Evolutionary conservation across 2,329 filamentous ascomycete species (phyloP).

Genomic region (Cladosporium sp.): DNA sequence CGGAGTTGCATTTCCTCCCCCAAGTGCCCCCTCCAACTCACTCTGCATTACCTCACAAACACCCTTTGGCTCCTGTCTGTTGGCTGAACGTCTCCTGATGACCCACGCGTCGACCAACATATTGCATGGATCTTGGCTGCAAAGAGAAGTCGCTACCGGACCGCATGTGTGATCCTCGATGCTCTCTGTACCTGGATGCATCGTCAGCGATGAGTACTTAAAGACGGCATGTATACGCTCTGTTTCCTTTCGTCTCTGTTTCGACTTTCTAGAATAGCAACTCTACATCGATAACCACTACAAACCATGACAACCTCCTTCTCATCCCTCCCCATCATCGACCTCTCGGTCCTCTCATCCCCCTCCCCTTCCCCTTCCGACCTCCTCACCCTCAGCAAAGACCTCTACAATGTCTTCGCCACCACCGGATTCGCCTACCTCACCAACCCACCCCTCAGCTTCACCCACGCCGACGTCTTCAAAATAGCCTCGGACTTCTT

Average conservation of each 20-base stretch:
- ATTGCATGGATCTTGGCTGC: neutral
- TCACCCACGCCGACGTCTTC: conserved; percentile 42
- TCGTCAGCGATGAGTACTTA: no score
- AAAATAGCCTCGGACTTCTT: conserved; percentile 31
- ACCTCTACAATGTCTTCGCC: conserved; percentile 40
- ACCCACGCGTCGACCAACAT: neutral
- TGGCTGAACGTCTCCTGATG: neutral
- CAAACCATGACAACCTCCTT: conserved; percentile 42
- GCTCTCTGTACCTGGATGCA: neutral
- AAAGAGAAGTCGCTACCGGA: neutral
- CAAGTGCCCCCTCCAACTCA: neutral
- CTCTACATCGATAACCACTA: no score
- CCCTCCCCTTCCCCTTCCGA: conserved; percentile 25
- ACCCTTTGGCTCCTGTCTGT: neutral
- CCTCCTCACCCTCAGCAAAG: conserved; percentile 30
- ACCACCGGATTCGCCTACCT: conserved; percentile 47
- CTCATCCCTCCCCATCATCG: conserved; percentile 41
- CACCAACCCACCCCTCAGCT: conserved; percentile 39
- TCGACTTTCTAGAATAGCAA: no score
- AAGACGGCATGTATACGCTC: no score
- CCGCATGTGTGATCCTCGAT: neutral
- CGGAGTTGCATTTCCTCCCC: no score
- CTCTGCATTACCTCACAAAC: conserved; percentile 8
- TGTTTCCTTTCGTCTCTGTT: no score
- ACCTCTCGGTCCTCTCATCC: conserved; percentile 34